Conservation (phyloP, 768 basidiomycete genomes). For the Gymnopilus dilepis region DNA sequence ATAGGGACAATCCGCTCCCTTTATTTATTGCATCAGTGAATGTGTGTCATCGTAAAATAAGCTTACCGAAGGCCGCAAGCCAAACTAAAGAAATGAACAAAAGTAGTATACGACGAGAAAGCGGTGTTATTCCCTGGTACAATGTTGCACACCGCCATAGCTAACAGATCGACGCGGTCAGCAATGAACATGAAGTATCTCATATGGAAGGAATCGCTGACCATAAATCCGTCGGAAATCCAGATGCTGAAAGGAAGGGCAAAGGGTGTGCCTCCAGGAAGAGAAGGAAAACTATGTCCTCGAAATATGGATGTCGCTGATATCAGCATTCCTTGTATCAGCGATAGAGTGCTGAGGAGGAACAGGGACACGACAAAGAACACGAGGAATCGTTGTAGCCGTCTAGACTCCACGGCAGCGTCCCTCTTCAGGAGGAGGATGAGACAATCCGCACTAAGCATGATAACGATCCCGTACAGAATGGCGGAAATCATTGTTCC, state of each 20-base stretch:
- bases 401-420: not conserved
- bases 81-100: constrained; percentile 15
- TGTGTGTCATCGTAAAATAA: too few species aligned
- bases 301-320: constrained; percentile 15
- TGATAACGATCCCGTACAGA: constrained; percentile 13
- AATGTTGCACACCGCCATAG: constrained; percentile 21
- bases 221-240: constrained; percentile 25
- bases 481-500: constrained; percentile 16
- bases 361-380: constrained; percentile 15
- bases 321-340: constrained; percentile 10
- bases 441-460: constrained; percentile 15
- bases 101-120: not conserved
- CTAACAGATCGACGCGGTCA: not conserved
- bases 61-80: constrained; percentile 12
- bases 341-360: constrained; percentile 14
- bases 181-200: not conserved
- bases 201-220: not conserved
- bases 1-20: constrained; percentile 16
- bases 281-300: constrained; percentile 1
- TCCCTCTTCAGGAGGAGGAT: constrained; percentile 1
- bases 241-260: constrained; percentile 21
- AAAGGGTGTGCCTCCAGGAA: constrained; percentile 12
- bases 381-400: constrained; percentile 6
- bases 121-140: constrained; percentile 15
- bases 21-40: too few species aligned